Base-by-base conservation (phyloP, 371 early-diverging fungal genomes). In the Conidiobolus incongruus region DNA sequence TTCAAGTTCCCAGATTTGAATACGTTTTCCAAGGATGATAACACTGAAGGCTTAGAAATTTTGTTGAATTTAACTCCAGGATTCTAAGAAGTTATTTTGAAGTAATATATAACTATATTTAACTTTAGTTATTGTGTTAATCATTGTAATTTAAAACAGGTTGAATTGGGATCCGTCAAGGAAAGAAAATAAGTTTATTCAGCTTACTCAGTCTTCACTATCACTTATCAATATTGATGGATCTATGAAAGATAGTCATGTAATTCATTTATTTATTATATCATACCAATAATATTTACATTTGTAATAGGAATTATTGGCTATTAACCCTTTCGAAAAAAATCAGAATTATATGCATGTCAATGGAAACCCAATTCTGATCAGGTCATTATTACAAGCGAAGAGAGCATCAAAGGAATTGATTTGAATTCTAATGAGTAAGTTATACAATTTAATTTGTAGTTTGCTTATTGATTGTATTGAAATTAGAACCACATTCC, bases 401-500 rank as follows among this genome's bases (percentile, higher is more conserved):
- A 20, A 8, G 6, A 38, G 12, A 19, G 12, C 3, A 5, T 17
- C 19, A 23, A 20, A 20, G 38, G 38, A 6, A 7, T 19, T 12
- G 15, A 19, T 5, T 21, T 38, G 21, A 12, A 21, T 22, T 38
- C 19, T 8, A 38, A 23, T 7, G 19, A 21, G 22, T 40, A 20
- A 30, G 11, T 7, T 40, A 22, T 26, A 12, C 12, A 23, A 13
- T 5, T 5, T 40, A 22, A 22, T 28, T 20, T 11, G 29, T 16
- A 5, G 7, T 5, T n/a, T n/a, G 17, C 6, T 4, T 12, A 16
- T 20, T 8, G 12, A 7, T 40, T 40, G 6, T 40, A 16, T 40
- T 40, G 3, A 22, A 28, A 17, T 11, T 16, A 56, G 65, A 23
- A 51, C 54, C 1, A 55, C 63, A 16, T 67, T 68, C 37, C 36